These are phyloP conservation scores for Ascoidea rubescens DNA, from an alignment of 805 yeast species.

Conservation along the genomic window DNA sequence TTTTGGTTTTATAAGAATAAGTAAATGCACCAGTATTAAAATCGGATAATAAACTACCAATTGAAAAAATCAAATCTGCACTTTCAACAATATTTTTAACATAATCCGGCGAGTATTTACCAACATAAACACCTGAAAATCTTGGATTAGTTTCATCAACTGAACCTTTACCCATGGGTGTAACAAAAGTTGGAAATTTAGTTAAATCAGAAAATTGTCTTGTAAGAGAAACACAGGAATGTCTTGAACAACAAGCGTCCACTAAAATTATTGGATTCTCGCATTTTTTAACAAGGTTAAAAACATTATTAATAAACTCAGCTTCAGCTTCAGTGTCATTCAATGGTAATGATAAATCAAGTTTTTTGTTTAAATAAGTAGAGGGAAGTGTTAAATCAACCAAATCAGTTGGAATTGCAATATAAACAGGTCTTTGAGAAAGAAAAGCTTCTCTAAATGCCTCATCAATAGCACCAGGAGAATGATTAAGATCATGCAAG, in stretches of 20 bases:
- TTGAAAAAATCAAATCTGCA: slow-evolving; percentile 61
- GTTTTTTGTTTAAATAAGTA: slow-evolving; percentile 40
- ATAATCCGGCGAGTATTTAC: slow-evolving; percentile 61
- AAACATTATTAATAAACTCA: slow-evolving; percentile 43
- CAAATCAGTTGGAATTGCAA: slow-evolving; percentile 74
- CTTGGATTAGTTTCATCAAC: slow-evolving; percentile 60
- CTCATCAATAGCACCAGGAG: slow-evolving; percentile 61
- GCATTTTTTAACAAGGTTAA: slow-evolving; percentile 40
- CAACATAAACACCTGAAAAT: slow-evolving; percentile 80
- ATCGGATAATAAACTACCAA: slow-evolving; percentile 77
- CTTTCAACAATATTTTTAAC: slow-evolving; percentile 60
- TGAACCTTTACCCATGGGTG: slow-evolving; percentile 84
- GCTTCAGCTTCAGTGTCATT: slow-evolving; percentile 49
- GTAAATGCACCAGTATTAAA: slow-evolving; percentile 80
- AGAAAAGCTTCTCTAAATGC: slow-evolving; percentile 59
- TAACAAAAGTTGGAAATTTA: slow-evolving; percentile 69
- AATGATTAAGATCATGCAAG: slow-evolving; percentile 47
- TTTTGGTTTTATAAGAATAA: slow-evolving; percentile 37
- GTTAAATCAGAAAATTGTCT: slow-evolving; percentile 47
- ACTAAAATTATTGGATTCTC: slow-evolving; percentile 63
- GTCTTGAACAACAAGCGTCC: slow-evolving; percentile 82
- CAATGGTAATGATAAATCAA: slow-evolving; percentile 39
- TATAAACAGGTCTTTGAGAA: slow-evolving; percentile 68
- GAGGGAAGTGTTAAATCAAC: slow-evolving; percentile 50
- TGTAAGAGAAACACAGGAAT: slow-evolving; percentile 52